These are phyloP conservation scores for Lachnellula arida DNA, from an alignment of 2,329 filamentous ascomycete species.

Conservation along the genomic window DNA sequence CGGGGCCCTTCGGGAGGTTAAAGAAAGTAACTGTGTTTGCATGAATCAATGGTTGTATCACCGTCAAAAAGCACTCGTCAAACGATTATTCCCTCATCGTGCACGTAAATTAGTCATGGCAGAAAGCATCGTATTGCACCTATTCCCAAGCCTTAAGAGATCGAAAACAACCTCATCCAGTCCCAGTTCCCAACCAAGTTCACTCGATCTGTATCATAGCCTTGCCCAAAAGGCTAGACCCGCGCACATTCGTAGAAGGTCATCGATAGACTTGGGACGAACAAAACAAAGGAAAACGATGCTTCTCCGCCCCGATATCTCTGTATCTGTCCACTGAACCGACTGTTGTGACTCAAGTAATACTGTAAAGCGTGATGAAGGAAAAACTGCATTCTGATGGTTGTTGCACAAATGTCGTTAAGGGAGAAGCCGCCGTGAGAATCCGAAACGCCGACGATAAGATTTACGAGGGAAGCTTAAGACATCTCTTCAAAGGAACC, in stretches of 20 bases:
- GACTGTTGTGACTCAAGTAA: slow-evolving; percentile 9
- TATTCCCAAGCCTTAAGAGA: slow-evolving; percentile 19
- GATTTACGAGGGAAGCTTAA: background rate
- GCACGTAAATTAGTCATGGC: slow-evolving; percentile 8
- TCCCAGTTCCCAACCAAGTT: background rate
- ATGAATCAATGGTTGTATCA: too few species aligned
- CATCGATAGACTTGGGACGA: background rate
- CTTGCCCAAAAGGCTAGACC: background rate
- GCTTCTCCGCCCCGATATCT: background rate
- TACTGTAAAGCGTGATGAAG: slow-evolving; percentile 3
- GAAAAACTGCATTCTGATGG: slow-evolving; percentile 16
- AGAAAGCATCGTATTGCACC: slow-evolving; percentile 27
- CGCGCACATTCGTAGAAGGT: background rate
- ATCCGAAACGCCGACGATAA: slow-evolving; percentile 12
- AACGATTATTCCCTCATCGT: background rate
- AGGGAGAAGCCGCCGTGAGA: slow-evolving; percentile 1
- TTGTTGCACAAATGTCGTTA: slow-evolving; percentile 2
- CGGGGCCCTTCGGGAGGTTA: too few species aligned
- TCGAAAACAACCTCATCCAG: slow-evolving; percentile 13
- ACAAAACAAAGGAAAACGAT: background rate
- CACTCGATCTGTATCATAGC: background rate
- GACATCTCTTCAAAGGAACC: slow-evolving; percentile 55
- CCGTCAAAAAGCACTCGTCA: background rate
- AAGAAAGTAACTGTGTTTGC: too few species aligned
- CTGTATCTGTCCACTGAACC: background rate